These are phyloP conservation scores for Yamadazyma dushanensis DNA, from an alignment of 1,139 yeast genomes.

Conservation along the genomic window DNA sequence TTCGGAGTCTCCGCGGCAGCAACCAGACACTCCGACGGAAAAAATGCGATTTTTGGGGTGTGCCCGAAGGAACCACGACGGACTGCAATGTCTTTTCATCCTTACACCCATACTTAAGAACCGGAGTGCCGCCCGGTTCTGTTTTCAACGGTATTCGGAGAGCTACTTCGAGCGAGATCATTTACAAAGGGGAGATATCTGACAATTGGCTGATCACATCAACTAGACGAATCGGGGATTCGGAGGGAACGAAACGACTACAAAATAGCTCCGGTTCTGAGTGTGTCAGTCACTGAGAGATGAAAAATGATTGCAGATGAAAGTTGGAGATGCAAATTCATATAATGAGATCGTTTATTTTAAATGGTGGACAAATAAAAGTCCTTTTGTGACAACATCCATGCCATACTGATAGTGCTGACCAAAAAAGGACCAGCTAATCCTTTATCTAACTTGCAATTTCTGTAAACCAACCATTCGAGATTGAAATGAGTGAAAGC, in stretches of 20 bases:
- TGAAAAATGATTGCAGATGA: too few relatives aligned
- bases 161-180: background rate
- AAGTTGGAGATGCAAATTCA: too few relatives aligned
- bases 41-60: background rate
- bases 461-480: slow-evolving; percentile 79
- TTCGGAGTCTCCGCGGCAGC: slow-evolving; percentile 1
- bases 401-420: slow-evolving; percentile 51
- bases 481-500: slow-evolving; percentile 82
- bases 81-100: slow-evolving; percentile 3
- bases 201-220: too few relatives aligned
- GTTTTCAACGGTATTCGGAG: background rate
- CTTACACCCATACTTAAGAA: slow-evolving; percentile 6
- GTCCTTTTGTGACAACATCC: slow-evolving; percentile 63
- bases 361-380: slow-evolving; percentile 31
- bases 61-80: slow-evolving; percentile 4
- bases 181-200: too few relatives aligned
- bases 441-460: slow-evolving; percentile 85
- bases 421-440: slow-evolving; percentile 83
- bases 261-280: too few relatives aligned
- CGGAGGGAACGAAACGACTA: too few relatives aligned
- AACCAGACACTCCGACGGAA: slow-evolving; percentile 15
- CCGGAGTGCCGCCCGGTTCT: slow-evolving; percentile 5
- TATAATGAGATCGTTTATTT: too few relatives aligned
- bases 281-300: too few relatives aligned
- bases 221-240: too few relatives aligned